Evolutionary conservation across 2,329 filamentous ascomycete species (phyloP).

Genomic region (Trematosphaeria pertusa): DNA sequence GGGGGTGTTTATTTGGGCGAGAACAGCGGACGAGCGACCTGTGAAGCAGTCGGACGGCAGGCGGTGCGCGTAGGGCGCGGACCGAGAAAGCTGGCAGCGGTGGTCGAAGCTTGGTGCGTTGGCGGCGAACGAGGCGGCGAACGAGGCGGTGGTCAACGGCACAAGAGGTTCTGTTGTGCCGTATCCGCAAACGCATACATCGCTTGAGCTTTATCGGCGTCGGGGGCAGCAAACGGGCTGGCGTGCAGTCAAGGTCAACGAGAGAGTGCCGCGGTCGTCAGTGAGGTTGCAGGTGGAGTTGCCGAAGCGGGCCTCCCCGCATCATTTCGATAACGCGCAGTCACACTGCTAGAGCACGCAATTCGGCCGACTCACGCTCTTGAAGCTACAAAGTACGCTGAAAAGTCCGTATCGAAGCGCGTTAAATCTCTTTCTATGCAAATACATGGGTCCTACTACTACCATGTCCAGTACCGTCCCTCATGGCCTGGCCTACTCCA

Average conservation of each 20-base stretch:
- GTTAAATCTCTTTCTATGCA: constrained; percentile 15
- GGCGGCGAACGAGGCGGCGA: constrained; percentile 21
- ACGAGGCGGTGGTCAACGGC: constrained; percentile 37
- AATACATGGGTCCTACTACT: too few species aligned
- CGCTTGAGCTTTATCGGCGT: constrained; percentile 15
- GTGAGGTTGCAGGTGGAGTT: constrained; percentile 9
- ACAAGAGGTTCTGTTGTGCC: constrained; percentile 25
- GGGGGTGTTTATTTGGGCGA: neutral
- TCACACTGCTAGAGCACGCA: constrained; percentile 1
- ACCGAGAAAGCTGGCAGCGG: constrained; percentile 7
- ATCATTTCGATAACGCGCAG: constrained; percentile 3
- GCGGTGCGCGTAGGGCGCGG: neutral
- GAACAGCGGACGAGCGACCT: neutral
- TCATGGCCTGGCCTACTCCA: too few species aligned
- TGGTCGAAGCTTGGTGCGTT: constrained; percentile 15
- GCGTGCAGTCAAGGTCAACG: constrained; percentile 5
- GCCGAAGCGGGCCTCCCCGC: constrained; percentile 11
- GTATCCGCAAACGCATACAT: constrained; percentile 38
- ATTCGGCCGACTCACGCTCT: too few species aligned
- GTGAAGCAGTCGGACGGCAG: neutral
- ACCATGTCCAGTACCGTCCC: too few species aligned
- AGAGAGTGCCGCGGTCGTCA: constrained; percentile 5
- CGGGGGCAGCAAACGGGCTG: constrained; percentile 11
- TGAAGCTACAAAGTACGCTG: neutral
- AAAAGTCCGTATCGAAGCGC: neutral